These are phyloP conservation scores for Chlamydomonas schloesseri DNA, from an alignment of 139 green algal species.

Conservation along the genomic window DNA sequence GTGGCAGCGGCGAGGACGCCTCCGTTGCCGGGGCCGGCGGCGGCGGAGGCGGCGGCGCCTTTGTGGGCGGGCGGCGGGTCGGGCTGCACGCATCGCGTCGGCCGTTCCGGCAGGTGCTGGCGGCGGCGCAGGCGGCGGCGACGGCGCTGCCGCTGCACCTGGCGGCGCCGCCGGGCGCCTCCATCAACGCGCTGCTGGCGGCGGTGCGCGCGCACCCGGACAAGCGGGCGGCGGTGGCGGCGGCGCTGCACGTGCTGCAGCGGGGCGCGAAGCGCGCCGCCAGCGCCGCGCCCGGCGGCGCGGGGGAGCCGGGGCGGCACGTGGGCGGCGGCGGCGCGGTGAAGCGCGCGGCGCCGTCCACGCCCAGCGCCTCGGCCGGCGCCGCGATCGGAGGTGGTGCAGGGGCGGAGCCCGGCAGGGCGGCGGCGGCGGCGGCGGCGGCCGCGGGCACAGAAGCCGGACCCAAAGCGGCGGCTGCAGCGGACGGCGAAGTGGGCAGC, in stretches of 20 bases:
- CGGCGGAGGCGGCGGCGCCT: background rate
- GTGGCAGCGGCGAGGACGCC: too few species aligned
- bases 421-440: too few species aligned
- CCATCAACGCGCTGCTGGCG: constrained; percentile 27
- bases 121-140: constrained; percentile 9
- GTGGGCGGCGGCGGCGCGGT: too few species aligned
- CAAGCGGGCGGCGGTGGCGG: constrained; percentile 34
- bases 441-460: too few species aligned
- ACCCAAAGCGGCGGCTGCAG: too few species aligned
- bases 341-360: too few species aligned
- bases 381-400: background rate
- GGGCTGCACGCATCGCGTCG: constrained; percentile 25
- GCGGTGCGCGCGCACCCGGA: constrained; percentile 5
- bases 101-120: constrained; percentile 17
- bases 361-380: background rate
- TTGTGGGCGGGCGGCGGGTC: background rate
- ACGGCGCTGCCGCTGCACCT: background rate
- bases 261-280: constrained; percentile 21
- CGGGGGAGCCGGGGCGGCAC: too few species aligned
- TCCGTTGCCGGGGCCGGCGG: background rate
- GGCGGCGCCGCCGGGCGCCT: background rate
- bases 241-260: constrained; percentile 34
- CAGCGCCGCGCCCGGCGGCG: background rate
- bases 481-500: too few species aligned
- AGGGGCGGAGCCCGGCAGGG: too few species aligned